A percentile compares a stretch with the other conserved stretches of the same genome.
Evolutionary conservation across 495 filamentous ascomycete genomes (phyloP).

Genomic region (Letharia columbiana): DNA sequence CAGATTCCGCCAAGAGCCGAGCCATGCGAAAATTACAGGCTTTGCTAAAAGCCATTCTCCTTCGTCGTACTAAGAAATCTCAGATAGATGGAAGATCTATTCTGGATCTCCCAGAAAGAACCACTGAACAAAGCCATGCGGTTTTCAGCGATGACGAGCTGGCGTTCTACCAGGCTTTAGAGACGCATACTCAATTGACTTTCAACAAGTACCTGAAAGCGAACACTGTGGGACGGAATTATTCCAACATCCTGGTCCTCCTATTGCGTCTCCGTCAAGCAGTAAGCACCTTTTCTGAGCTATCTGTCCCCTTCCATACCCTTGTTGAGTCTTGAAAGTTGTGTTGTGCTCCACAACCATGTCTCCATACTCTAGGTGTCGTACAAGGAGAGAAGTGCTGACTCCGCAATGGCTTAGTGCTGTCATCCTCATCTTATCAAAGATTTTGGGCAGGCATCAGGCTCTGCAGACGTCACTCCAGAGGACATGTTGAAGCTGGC

Average conservation of each 20-base stretch:
- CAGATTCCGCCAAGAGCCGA: slow-evolving; percentile 29
- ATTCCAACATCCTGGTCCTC: slow-evolving; percentile 75
- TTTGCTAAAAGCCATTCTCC: slow-evolving; percentile 73
- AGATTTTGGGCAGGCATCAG: slow-evolving; percentile 55
- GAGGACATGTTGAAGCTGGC: slow-evolving; percentile 60
- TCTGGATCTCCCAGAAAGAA: slow-evolving; percentile 61
- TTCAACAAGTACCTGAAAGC: slow-evolving; percentile 73
- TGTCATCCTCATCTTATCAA: slow-evolving; percentile 88
- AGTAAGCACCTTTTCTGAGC: background rate
- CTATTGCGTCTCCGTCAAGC: slow-evolving; percentile 85
- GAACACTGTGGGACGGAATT: slow-evolving; percentile 67
- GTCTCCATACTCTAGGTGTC: background rate
- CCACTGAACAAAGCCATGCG: slow-evolving; percentile 54
- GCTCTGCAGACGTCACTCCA: slow-evolving; percentile 37
- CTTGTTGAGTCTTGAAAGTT: background rate
- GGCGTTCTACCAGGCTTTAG: slow-evolving; percentile 63
- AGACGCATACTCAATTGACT: slow-evolving; percentile 53
- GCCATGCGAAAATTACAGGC: slow-evolving; percentile 68
- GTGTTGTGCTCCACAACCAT: background rate
- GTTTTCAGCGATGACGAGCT: slow-evolving; percentile 68
- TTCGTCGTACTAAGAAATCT: slow-evolving; percentile 78
- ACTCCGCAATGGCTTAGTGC: slow-evolving; percentile 33
- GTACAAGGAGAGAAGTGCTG: background rate
- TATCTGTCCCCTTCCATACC: background rate
- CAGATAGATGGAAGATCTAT: slow-evolving; percentile 81